Percentiles rank a stretch among this genome's conserved stretches.
Conservation (phyloP, 202 grass and related monocot species). For the Elaeis oleifera region DNA sequence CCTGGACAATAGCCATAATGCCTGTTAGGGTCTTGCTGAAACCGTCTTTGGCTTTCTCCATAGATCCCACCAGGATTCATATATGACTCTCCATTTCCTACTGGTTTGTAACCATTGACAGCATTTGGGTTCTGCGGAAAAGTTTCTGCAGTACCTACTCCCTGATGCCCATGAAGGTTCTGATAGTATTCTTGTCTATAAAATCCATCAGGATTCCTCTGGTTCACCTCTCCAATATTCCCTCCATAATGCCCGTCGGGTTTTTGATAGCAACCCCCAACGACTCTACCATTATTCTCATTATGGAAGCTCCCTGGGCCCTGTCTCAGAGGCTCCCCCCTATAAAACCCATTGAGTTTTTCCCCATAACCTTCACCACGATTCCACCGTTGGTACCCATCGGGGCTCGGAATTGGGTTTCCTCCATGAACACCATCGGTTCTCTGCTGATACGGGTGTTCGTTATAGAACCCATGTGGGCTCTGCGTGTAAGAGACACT, state of each 20-base stretch:
- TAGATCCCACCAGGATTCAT: conserved; percentile 16
- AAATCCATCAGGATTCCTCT: neutral
- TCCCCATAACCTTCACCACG: neutral
- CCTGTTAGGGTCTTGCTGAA: conserved; percentile 30
- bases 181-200: neutral
- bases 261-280: conserved; percentile 27
- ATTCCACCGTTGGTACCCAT: neutral
- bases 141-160: neutral
- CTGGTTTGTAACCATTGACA: neutral
- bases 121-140: neutral
- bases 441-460: neutral
- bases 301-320: too few relatives aligned
- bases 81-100: conserved; percentile 23
- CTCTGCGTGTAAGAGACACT: neutral
- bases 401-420: neutral
- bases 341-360: neutral
- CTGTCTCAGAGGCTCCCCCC: too few relatives aligned
- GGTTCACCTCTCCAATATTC: neutral
- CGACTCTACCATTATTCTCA: neutral
- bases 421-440: neutral
- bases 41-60: conserved; percentile 26
- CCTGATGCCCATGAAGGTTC: neutral
- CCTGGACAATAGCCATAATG: conserved; percentile 33
- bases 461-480: neutral
- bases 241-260: conserved; percentile 5